These are phyloP conservation scores for Pythium rishiriense DNA, from an alignment of 352 stramenopile species.

Conservation along the genomic window DNA sequence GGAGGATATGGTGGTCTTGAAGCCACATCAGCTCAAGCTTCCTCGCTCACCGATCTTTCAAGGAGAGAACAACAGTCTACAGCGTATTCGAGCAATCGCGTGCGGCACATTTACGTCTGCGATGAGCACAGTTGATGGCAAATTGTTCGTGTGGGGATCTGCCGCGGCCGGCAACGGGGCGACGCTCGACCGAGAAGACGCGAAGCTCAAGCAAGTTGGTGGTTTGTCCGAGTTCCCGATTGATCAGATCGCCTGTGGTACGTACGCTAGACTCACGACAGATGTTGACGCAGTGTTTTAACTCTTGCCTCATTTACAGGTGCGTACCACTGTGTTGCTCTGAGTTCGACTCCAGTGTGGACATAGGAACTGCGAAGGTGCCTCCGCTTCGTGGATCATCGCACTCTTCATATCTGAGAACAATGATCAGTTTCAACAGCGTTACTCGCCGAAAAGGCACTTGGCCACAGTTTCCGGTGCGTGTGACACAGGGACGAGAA, in stretches of 20 bases:
- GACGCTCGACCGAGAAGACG: conserved; percentile 50
- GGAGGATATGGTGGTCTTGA: conserved; percentile 58
- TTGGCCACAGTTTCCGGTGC: conserved; percentile 14
- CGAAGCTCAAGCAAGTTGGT: conserved; percentile 43
- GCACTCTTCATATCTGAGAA: conserved; percentile 10
- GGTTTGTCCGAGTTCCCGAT: conserved; percentile 50
- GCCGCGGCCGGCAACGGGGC: conserved; percentile 67
- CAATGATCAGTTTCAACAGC: conserved; percentile 22
- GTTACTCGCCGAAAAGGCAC: conserved; percentile 5
- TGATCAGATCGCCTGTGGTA: conserved; percentile 62
- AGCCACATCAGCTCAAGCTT: conserved; percentile 45
- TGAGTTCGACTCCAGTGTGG: conserved; percentile 32
- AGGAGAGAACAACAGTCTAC: conserved; percentile 20
- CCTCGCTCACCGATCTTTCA: conserved; percentile 22
- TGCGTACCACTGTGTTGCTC: conserved; percentile 61
- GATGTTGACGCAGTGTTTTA: not conserved
- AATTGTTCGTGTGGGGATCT: conserved; percentile 78
- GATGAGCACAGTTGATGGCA: conserved; percentile 45
- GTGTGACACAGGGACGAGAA: conserved; percentile 16
- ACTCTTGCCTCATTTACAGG: conserved; percentile 30
- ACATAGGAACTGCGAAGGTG: not conserved
- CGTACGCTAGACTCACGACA: conserved; percentile 11
- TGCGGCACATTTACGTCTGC: conserved; percentile 72
- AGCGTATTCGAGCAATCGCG: conserved; percentile 42
- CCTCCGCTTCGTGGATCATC: not conserved